Evolutionary conservation across 768 basidiomycete species (phyloP), one percentile per base, ranked within the genome.

Genomic region (button mushroom (Agaricus bisporus)): DNA sequence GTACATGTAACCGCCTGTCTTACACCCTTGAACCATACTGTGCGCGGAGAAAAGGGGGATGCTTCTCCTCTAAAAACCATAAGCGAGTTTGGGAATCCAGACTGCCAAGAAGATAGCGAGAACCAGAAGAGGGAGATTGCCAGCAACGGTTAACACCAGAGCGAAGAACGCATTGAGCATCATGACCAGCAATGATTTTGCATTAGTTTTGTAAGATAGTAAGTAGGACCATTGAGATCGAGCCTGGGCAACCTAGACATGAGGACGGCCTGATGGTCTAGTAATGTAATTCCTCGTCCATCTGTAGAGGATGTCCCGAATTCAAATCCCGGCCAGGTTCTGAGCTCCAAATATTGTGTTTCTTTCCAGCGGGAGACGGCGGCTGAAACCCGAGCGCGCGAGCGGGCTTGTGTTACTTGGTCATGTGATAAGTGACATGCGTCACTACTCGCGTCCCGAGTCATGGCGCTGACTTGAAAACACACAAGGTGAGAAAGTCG

Each of bases 261-360:
- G 22, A 32, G 41, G 22, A 4, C 32, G 46, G 46, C 46, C 46
- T 47, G 29, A 35, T 47, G 46, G 46, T 36, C 46, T 47, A 47
- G 46, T 47, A 47, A 32, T 47, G 36, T 47, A 28, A 47, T 47
- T 47, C 29, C 46, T 47, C 36, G 46, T 47, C 32, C 28, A 28
- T 28, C 46, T 47, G 56, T 83, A 78, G 82, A 84, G 83, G 83
- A 86, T 84, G 86, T 85, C 82, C 82, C 78, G 83, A 83, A 4
- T 84, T 86, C 86, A 83, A 85, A 86, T 85, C 84, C 83, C 82
- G 79, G 82, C 77, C 75, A 83, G 82, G 83, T 80, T 82, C 76
- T 22, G 22, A 4, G 2, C 22, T 2, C 2, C 2, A 22, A 22
- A 22, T 4, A 22, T 22, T 22, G 2, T 1, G 22, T 22, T 22